Conservation (phyloP, 1,284 basidiomycete genomes). For the Puccinia triticina region DNA sequence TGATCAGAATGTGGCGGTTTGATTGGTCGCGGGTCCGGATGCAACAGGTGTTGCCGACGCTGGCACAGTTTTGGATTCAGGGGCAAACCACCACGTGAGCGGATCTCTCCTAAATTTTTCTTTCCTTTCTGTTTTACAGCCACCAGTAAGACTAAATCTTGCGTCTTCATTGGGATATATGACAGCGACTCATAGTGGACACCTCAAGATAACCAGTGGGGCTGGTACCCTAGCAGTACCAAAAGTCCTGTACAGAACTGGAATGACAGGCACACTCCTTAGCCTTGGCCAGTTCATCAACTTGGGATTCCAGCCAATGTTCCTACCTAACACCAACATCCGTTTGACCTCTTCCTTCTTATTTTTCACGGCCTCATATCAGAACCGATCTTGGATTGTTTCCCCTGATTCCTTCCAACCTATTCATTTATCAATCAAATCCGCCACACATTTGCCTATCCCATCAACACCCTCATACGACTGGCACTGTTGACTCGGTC, state of each 20-base stretch:
- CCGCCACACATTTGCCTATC: too few relatives aligned
- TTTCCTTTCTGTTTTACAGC: not conserved
- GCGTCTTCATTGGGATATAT: not conserved
- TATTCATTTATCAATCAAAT: not conserved
- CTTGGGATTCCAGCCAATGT: not conserved
- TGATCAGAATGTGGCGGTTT: not conserved
- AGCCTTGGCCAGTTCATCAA: slow-evolving; percentile 33
- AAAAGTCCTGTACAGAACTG: not conserved
- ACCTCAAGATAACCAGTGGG: not conserved
- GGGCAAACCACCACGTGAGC: slow-evolving; percentile 18
- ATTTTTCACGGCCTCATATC: not conserved
- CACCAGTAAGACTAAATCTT: not conserved
- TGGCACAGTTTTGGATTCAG: slow-evolving; percentile 25
- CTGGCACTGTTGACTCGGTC: not conserved
- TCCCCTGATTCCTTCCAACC: not conserved
- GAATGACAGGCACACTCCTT: slow-evolving; percentile 16
- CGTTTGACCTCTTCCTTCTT: not conserved
- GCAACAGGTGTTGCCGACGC: not conserved
- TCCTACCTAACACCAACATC: not conserved
- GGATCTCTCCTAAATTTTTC: not conserved
- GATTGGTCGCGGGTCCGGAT: not conserved
- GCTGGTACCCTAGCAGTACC: not conserved
- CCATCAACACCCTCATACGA: not conserved
- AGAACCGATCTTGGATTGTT: not conserved
- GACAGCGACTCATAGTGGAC: slow-evolving; percentile 19